phyloP scores from a whole-genome alignment of 106 monocot species.

The Amphibolis antarctica region DNA sequence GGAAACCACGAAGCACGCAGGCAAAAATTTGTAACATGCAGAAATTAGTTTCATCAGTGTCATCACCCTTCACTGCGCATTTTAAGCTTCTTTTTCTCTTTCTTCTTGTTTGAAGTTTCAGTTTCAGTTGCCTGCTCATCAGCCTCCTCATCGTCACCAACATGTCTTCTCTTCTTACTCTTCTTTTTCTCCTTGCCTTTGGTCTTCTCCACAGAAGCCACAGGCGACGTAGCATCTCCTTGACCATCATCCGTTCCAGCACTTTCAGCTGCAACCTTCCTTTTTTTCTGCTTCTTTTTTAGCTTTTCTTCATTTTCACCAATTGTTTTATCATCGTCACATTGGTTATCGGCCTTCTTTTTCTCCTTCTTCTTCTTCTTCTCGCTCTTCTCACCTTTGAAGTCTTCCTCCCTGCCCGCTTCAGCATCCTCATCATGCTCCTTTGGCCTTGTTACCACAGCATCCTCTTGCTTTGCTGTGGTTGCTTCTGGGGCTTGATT shows the following conservation, averaged over 20 bases:
- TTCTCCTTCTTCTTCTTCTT: conserved; percentile 23
- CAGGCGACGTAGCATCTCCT: not conserved
- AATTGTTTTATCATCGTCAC: not conserved
- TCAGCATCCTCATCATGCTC: not conserved
- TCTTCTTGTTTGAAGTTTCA: conserved; percentile 9
- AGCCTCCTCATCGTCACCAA: not conserved
- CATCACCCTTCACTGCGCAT: conserved; percentile 4
- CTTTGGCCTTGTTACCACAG: conserved; percentile 9
- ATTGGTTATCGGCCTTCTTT: conserved; percentile 9
- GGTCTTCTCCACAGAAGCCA: not conserved
- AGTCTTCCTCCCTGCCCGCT: not conserved
- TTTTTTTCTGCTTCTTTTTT: conserved; percentile 25
- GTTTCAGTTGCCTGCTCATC: conserved; percentile 5
- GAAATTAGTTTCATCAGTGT: too few species aligned
- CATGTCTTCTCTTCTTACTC: conserved; percentile 12
- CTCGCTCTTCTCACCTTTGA: conserved; percentile 1
- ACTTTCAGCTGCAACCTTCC: not conserved
- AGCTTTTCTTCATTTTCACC: conserved; percentile 3
- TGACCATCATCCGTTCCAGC: not conserved
- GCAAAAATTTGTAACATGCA: too few species aligned
- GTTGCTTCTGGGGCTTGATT: conserved; percentile 3
- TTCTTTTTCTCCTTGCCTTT: conserved; percentile 6
- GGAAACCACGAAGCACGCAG: too few species aligned
- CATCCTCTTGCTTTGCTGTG: conserved; percentile 3
- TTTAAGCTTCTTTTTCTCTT: conserved; percentile 25